Evolutionary conservation across 2,329 filamentous ascomycete species (phyloP).

Genomic region (Ophiocordyceps australis): DNA sequence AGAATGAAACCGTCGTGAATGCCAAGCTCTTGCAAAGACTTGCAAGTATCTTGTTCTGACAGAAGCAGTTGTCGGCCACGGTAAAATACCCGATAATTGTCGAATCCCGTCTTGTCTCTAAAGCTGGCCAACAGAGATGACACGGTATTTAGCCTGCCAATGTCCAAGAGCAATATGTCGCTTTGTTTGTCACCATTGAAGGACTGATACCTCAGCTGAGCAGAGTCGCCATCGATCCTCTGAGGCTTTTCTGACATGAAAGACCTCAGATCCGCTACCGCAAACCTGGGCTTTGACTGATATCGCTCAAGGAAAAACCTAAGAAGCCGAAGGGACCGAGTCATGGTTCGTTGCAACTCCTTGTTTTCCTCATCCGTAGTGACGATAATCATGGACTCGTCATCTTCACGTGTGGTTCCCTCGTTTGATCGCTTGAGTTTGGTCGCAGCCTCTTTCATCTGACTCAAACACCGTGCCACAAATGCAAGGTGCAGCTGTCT

Average conservation of each 20-base stretch:
- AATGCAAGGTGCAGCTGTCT: slow-evolving; percentile 48
- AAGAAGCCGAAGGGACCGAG: slow-evolving; percentile 50
- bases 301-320: slow-evolving; percentile 48
- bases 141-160: slow-evolving; percentile 55
- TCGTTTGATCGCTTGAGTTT: slow-evolving; percentile 29
- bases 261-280: slow-evolving; percentile 36
- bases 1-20: slow-evolving; percentile 47
- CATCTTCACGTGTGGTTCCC: slow-evolving; percentile 21
- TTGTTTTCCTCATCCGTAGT: slow-evolving; percentile 25
- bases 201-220: slow-evolving; percentile 56
- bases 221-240: slow-evolving; percentile 39
- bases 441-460: slow-evolving; percentile 44
- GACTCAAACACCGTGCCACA: slow-evolving; percentile 54
- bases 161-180: slow-evolving; percentile 40
- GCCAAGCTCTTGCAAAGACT: slow-evolving; percentile 49
- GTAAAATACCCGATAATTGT: slow-evolving; percentile 57
- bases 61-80: slow-evolving; percentile 48
- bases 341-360: slow-evolving; percentile 40
- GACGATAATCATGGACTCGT: slow-evolving; percentile 34
- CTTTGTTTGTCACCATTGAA: slow-evolving; percentile 45
- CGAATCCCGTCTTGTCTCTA: slow-evolving; percentile 52
- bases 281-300: slow-evolving; percentile 40
- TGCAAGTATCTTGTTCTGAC: slow-evolving; percentile 35
- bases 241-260: slow-evolving; percentile 32
- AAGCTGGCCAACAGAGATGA: slow-evolving; percentile 51